Conservation (phyloP, 768 basidiomycete species). For the Tubosaeta sp. region DNA sequence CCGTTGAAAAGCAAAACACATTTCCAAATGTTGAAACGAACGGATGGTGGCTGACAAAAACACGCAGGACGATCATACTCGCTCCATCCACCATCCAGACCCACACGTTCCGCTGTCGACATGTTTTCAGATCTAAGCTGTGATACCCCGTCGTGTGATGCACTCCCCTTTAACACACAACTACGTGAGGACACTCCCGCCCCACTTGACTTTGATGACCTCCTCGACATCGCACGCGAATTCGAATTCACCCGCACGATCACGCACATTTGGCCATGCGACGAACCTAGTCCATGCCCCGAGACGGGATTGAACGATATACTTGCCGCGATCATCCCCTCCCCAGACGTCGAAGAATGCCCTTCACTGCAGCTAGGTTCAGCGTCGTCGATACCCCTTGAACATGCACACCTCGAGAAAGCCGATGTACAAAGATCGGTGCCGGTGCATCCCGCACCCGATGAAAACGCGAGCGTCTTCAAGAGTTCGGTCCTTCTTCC, state of each 20-base stretch:
- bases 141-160: slow-evolving; percentile 5
- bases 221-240: slow-evolving; percentile 28
- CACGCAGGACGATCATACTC: neutral
- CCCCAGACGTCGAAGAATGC: slow-evolving; percentile 3
- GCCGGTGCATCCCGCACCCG: neutral
- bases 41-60: slow-evolving; percentile 16
- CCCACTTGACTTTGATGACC: slow-evolving; percentile 22
- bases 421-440: neutral
- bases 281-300: slow-evolving; percentile 5
- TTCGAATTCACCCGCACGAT: slow-evolving; percentile 26
- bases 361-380: neutral
- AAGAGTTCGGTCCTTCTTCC: neutral
- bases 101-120: slow-evolving; percentile 9
- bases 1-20: neutral
- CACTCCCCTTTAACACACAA: neutral
- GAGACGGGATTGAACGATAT: slow-evolving; percentile 20
- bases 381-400: neutral
- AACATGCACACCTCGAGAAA: neutral
- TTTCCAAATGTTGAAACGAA: too few species aligned
- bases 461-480: neutral
- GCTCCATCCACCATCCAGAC: neutral
- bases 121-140: slow-evolving; percentile 21
- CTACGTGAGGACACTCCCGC: slow-evolving; percentile 2
- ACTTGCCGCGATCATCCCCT: slow-evolving; percentile 8
- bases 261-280: slow-evolving; percentile 17